phyloP scores from a whole-genome alignment of 2,329 filamentous ascomycete species.

The Biscogniauxia marginata region DNA sequence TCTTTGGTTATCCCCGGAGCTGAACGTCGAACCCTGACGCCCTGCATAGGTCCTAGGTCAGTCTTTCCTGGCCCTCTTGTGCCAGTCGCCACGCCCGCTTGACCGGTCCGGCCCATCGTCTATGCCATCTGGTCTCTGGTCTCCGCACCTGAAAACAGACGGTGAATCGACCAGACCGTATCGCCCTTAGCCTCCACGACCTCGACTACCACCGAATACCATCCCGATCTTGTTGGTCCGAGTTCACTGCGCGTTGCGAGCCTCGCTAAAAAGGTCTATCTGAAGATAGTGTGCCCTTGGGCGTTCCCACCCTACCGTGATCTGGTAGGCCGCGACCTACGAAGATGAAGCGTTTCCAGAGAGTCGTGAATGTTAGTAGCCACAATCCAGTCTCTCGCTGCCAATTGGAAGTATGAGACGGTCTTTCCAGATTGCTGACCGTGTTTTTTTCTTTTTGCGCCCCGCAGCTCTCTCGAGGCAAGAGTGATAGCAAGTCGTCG shows the following conservation, averaged over 20 bases:
- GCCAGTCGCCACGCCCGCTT: background rate
- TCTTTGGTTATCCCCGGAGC: background rate
- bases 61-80: background rate
- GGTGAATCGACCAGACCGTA: conserved; percentile 22
- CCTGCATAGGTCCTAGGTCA: background rate
- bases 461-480: conserved; percentile 83
- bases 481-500: conserved; percentile 80
- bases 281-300: conserved; percentile 11
- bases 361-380: conserved; percentile 65
- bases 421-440: conserved; percentile 36
- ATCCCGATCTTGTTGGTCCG: background rate
- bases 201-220: background rate
- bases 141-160: conserved; percentile 28
- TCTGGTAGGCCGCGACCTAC: conserved; percentile 28
- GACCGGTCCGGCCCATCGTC: background rate
- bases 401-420: background rate
- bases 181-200: background rate
- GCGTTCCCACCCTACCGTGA: conserved; percentile 29
- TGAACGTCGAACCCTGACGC: background rate
- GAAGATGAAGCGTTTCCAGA: conserved; percentile 94
- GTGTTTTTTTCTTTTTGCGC: conserved; percentile 63
- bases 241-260: background rate
- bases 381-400: background rate
- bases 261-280: background rate
- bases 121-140: conserved; percentile 21